phyloP scores from a whole-genome alignment of 352 stramenopile species.

The Nothophytophthora sp. region DNA sequence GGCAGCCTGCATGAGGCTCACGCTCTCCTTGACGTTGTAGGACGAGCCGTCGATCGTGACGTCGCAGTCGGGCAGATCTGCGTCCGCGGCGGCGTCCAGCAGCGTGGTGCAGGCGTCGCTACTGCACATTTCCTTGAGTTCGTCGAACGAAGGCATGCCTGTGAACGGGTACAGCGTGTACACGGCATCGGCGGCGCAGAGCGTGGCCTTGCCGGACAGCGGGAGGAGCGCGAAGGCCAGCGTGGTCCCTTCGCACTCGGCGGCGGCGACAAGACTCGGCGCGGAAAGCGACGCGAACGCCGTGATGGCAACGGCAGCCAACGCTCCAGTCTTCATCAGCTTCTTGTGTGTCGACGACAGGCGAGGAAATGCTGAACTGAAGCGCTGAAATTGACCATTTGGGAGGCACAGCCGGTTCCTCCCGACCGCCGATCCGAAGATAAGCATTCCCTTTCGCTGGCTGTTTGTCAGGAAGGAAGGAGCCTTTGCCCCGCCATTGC shows the following conservation, averaged over 20 bases:
- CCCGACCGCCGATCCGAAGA: too few species aligned
- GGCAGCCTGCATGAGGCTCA: constrained; percentile 25
- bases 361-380: too few species aligned
- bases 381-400: too few species aligned
- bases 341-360: too few species aligned
- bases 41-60: constrained; percentile 26
- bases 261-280: constrained; percentile 11
- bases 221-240: constrained; percentile 35
- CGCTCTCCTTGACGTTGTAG: constrained; percentile 39
- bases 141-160: constrained; percentile 26
- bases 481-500: too few species aligned
- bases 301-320: constrained; percentile 17
- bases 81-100: constrained; percentile 20
- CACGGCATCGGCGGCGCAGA: constrained; percentile 22
- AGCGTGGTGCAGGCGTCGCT: constrained; percentile 29
- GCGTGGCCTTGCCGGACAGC: constrained; percentile 23
- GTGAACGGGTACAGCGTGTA: constrained; percentile 42
- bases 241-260: constrained; percentile 27
- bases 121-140: constrained; percentile 29
- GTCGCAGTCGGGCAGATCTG: constrained; percentile 31
- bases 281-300: constrained; percentile 6
- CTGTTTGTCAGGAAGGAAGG: too few species aligned
- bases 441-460: too few species aligned
- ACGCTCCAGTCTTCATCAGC: constrained; percentile 38
- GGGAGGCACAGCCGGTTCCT: too few species aligned